Evolutionary conservation across 1,284 basidiomycete species (phyloP), one percentile per base, ranked within the genome.

Genomic region (Stereum hirsutum): DNA sequence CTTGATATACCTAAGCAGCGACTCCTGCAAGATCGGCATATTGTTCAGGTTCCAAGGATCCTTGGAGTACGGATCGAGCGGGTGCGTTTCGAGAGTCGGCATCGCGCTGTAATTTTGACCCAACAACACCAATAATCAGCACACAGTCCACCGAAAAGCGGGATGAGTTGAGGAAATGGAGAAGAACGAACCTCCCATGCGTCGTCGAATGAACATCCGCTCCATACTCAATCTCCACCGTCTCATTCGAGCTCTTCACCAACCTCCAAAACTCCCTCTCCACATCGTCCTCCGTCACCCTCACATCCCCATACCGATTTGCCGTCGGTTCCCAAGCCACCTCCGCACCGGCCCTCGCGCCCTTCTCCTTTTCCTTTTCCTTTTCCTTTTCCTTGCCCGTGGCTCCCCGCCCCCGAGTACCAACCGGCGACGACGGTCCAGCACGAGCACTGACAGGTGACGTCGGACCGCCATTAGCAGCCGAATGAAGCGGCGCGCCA

Each of bases 21-120:
- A 97, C 44, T 93, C 88, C 2, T 81, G 73, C 5, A 93, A 62
- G 51, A 96, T 94, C 6, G 94, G 89, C 41, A 99, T 85, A 55
- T 98, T 99, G 68, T 98, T 98, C 54, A 99, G 67, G 61, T 99
- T 99, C 96, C 96, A 99, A 0, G 88, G 84, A 62, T 97, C 91
- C 55, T 80, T 82, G 7, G 95, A 80, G 57, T 95, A 96, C 1
- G 81, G 70, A 56, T 95, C 75, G 17, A 88, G 64, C 0, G 95
- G 94, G 61, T 96, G 85, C 0, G 89, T 90, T 63, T 99, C 95
- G 52, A 94, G 68, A 2, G 91, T 94, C 1, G 96, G 95, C 75
- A 94, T 92, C 3, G 88, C 94, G 59, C 94, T 97, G 50, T 34
- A 46, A 47, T 45, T 34, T 24, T 12, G 27, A 24, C 27, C 8